These are phyloP conservation scores for Actinomortierella ambigua DNA, from an alignment of 371 early-diverging fungal species.

Conservation along the genomic window DNA sequence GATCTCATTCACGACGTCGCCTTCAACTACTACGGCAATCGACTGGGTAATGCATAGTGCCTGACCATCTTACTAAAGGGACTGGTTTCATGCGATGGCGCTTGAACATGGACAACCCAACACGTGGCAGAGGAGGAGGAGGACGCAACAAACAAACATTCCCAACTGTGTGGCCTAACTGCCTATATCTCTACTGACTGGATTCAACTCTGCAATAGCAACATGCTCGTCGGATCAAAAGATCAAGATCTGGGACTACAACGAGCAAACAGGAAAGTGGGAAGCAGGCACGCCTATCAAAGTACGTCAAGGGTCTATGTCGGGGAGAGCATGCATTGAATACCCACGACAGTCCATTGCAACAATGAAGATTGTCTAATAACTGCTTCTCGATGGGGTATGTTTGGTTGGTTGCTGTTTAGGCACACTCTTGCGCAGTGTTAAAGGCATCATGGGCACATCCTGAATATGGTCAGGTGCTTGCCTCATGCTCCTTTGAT, in stretches of 20 bases:
- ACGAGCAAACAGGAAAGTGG: slow-evolving; percentile 74
- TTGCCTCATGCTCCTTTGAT: slow-evolving; percentile 93
- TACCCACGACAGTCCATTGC: too few species aligned
- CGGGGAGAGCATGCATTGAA: too few species aligned
- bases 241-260: slow-evolving; percentile 92
- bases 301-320: slow-evolving; percentile 42
- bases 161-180: too few species aligned
- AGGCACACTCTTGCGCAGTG: slow-evolving; percentile 89
- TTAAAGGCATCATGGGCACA: slow-evolving; percentile 89
- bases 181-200: too few species aligned
- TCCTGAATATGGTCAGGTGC: slow-evolving; percentile 92
- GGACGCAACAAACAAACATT: not conserved
- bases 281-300: slow-evolving; percentile 85
- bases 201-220: slow-evolving; percentile 43
- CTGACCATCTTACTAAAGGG: too few species aligned
- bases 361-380: too few species aligned
- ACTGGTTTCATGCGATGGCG: too few species aligned
- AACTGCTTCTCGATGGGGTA: too few species aligned
- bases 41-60: slow-evolving; percentile 55
- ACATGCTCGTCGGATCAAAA: slow-evolving; percentile 93
- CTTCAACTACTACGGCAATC: slow-evolving; percentile 92
- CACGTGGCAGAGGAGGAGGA: too few species aligned
- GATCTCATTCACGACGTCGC: slow-evolving; percentile 93
- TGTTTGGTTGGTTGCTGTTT: slow-evolving; percentile 5
- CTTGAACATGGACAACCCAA: too few species aligned